Evolutionary conservation across 768 basidiomycete genomes (phyloP).

Genomic region (Boletus fagicola): DNA sequence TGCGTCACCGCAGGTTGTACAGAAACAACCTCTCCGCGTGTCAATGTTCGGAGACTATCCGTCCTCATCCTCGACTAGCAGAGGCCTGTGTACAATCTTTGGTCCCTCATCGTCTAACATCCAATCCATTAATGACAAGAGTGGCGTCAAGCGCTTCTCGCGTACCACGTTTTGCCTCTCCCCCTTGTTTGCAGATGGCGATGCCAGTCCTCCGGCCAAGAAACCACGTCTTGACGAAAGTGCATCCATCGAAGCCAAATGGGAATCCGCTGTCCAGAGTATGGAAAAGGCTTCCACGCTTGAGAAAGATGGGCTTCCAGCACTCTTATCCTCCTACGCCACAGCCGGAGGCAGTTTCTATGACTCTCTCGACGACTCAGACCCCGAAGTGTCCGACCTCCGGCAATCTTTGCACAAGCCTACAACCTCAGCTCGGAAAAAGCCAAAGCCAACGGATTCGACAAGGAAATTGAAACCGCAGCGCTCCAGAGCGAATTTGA

Average conservation of each 20-base stretch:
- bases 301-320: conserved; percentile 50
- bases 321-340: conserved; percentile 34
- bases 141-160: conserved; percentile 44
- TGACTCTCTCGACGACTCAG: conserved; percentile 30
- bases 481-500: conserved; percentile 18
- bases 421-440: conserved; percentile 1
- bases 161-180: conserved; percentile 34
- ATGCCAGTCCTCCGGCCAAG: conserved; percentile 41
- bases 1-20: conserved; percentile 22
- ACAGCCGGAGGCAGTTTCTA: conserved; percentile 19
- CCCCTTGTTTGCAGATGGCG: conserved; percentile 6
- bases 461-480: conserved; percentile 16
- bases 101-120: conserved; percentile 42
- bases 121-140: conserved; percentile 35
- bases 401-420: conserved; percentile 2
- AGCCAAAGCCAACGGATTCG: conserved; percentile 9
- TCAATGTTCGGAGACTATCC: conserved; percentile 33
- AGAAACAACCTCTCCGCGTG: conserved; percentile 27
- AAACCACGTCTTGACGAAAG: conserved; percentile 39
- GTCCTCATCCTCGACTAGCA: conserved; percentile 25
- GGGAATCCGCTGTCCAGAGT: conserved; percentile 48
- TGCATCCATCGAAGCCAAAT: conserved; percentile 36
- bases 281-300: conserved; percentile 44
- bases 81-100: conserved; percentile 27
- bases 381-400: conserved; percentile 16